These are phyloP conservation scores for Cyclanthera cordifolia DNA, from an alignment of 306 rosid species.

Conservation along the genomic window DNA sequence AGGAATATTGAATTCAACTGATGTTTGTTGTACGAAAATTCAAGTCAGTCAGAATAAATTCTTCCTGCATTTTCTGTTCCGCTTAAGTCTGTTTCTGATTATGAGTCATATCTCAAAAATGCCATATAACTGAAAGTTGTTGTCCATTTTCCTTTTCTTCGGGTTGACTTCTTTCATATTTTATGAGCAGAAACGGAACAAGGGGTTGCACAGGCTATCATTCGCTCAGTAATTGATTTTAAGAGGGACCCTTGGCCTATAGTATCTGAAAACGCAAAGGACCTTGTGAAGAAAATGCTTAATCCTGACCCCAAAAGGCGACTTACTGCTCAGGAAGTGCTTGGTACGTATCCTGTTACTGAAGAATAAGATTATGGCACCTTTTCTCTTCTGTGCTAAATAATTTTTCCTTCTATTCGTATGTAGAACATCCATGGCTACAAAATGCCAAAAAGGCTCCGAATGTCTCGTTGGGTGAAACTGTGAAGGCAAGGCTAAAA, in stretches of 20 bases:
- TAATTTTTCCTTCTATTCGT: neutral
- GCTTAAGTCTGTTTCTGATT: neutral
- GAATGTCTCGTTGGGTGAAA: constrained; percentile 48
- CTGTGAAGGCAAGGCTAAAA: constrained; percentile 48
- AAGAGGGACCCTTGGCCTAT: constrained; percentile 32
- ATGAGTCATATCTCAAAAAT: neutral
- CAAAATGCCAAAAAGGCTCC: constrained; percentile 53
- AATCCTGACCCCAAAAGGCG: constrained; percentile 26
- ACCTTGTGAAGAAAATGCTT: constrained; percentile 30
- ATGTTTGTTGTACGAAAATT: neutral
- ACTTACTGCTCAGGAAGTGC: constrained; percentile 25
- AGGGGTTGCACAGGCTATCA: constrained; percentile 29
- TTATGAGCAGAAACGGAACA: constrained; percentile 22
- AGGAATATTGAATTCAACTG: neutral
- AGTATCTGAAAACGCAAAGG: constrained; percentile 27
- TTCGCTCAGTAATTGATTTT: constrained; percentile 24
- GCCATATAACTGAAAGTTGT: neutral
- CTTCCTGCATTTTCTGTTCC: neutral
- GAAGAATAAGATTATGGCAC: neutral
- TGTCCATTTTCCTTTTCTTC: neutral
- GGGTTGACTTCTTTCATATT: neutral
- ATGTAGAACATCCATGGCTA: constrained; percentile 47
- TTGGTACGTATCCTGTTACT: constrained; percentile 12
- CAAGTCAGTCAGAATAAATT: neutral
- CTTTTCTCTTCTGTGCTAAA: neutral